Conservation (phyloP, 495 filamentous ascomycete species). For the Stereocaulon alpinum region DNA sequence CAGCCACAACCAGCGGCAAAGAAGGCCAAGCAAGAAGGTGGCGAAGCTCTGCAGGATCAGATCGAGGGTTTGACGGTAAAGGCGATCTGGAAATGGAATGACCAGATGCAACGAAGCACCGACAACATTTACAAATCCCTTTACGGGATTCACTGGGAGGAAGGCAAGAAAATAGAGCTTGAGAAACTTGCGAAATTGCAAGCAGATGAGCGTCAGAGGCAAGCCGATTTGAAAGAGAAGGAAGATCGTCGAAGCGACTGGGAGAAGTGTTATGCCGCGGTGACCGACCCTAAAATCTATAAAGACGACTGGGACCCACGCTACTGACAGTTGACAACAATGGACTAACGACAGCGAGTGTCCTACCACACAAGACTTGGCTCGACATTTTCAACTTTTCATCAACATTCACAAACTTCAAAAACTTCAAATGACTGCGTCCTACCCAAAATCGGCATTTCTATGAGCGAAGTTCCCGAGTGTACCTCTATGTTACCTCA, state of each 20-base stretch:
- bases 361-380: too few species aligned
- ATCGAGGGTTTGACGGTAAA: slow-evolving; percentile 37
- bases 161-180: slow-evolving; percentile 30
- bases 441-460: too few species aligned
- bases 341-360: too few species aligned
- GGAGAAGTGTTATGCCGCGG: slow-evolving; percentile 25
- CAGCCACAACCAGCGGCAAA: slow-evolving; percentile 26
- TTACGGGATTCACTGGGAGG: slow-evolving; percentile 34
- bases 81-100: slow-evolving; percentile 37
- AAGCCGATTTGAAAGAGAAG: slow-evolving; percentile 15
- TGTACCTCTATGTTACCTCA: too few species aligned
- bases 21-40: slow-evolving; percentile 28
- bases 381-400: too few species aligned
- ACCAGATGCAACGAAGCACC: slow-evolving; percentile 40
- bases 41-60: slow-evolving; percentile 30
- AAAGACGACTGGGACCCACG: slow-evolving; percentile 32
- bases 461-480: too few species aligned
- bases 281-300: slow-evolving; percentile 34
- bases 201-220: slow-evolving; percentile 13
- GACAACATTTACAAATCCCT: slow-evolving; percentile 39
- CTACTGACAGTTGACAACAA: slow-evolving; percentile 5
- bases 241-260: slow-evolving; percentile 26
- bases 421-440: too few species aligned
- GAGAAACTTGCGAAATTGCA: slow-evolving; percentile 27
- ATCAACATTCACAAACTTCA: too few species aligned